Percentiles rank a stretch among this genome's conserved stretches.
phyloP scores from a whole-genome alignment of 2,329 filamentous ascomycete species.

The Meredithiella fracta region DNA sequence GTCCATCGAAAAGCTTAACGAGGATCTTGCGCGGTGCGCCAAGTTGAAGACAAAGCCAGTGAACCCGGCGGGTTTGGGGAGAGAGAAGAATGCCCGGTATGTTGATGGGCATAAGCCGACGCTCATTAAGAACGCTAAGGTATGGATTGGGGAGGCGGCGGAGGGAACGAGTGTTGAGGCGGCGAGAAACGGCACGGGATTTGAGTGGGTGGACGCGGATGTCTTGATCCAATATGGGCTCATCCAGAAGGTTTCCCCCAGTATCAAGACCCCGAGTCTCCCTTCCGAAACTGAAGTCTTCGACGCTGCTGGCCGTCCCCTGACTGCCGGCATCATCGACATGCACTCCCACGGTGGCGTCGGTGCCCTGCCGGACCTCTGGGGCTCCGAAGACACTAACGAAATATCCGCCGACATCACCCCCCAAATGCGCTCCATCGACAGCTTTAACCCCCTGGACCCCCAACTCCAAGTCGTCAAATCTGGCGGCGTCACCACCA shows the following conservation, averaged over 20 bases:
- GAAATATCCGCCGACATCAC: slow-evolving; percentile 49
- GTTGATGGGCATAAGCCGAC: slow-evolving; percentile 41
- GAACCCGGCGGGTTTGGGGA: slow-evolving; percentile 38
- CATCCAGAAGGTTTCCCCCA: slow-evolving; percentile 34
- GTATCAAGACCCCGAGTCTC: slow-evolving; percentile 22
- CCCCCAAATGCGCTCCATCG: slow-evolving; percentile 50
- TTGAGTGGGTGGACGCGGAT: slow-evolving; percentile 42
- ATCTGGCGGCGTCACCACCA: slow-evolving; percentile 55
- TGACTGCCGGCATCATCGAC: slow-evolving; percentile 53
- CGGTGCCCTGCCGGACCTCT: slow-evolving; percentile 36
- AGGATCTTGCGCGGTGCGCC: slow-evolving; percentile 39
- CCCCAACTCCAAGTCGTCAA: slow-evolving; percentile 53
- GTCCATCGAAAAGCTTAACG: slow-evolving; percentile 35
- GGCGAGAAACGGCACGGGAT: slow-evolving; percentile 41
- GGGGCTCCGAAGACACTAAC: slow-evolving; percentile 42
- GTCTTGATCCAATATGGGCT: slow-evolving; percentile 45
- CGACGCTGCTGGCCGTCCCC: slow-evolving; percentile 41
- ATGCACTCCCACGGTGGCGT: slow-evolving; percentile 56
- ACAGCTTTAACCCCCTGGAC: slow-evolving; percentile 46
- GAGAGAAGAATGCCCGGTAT: slow-evolving; percentile 44
- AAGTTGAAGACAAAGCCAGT: slow-evolving; percentile 36
- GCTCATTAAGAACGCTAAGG: slow-evolving; percentile 48
- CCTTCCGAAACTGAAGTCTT: slow-evolving; percentile 23
- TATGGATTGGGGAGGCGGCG: slow-evolving; percentile 48
- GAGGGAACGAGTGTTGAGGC: slow-evolving; percentile 30